Evolutionary conservation across 805 yeast species (phyloP).

Genomic region (Starmerella lactis-condensi): DNA sequence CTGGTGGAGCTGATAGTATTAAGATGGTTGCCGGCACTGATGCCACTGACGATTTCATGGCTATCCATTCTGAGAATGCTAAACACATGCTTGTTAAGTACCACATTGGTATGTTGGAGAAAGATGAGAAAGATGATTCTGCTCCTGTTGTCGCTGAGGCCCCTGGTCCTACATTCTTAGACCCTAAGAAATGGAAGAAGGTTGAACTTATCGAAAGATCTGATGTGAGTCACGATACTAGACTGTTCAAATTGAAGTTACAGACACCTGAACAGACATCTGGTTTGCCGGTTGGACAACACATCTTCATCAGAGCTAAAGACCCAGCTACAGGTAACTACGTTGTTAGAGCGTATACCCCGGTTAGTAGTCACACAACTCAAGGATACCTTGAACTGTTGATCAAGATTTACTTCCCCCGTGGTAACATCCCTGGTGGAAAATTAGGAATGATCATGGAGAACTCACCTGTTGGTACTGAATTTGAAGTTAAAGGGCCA

Average conservation of each 20-base stretch:
- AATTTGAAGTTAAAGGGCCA: conserved; percentile 22
- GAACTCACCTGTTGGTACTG: conserved; percentile 15
- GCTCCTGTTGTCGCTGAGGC: conserved; percentile 19
- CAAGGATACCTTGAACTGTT: conserved; percentile 21
- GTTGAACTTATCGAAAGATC: conserved; percentile 16
- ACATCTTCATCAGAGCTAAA: conserved; percentile 20
- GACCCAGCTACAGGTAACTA: conserved; percentile 16
- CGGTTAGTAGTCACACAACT: conserved; percentile 19
- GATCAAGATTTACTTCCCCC: conserved; percentile 23
- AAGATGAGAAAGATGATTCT: conserved; percentile 17
- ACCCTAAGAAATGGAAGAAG: conserved; percentile 22
- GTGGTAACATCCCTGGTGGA: conserved; percentile 21
- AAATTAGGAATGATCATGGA: conserved; percentile 21
- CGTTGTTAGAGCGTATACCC: conserved; percentile 25
- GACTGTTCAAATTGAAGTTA: conserved; percentile 20
- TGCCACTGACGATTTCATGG: conserved; percentile 25
- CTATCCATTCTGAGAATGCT: conserved; percentile 56
- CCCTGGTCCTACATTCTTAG: conserved; percentile 14
- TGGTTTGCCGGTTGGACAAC: conserved; percentile 23
- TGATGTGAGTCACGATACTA: conserved; percentile 19
- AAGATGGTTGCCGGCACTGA: conserved; percentile 33
- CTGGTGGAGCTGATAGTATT: conserved; percentile 34
- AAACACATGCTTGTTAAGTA: conserved; percentile 47
- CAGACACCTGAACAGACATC: conserved; percentile 21
- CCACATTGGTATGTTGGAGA: conserved; percentile 19